These are phyloP conservation scores for Zygotorulaspora florentina DNA, from an alignment of 805 yeast species.

Conservation along the genomic window DNA sequence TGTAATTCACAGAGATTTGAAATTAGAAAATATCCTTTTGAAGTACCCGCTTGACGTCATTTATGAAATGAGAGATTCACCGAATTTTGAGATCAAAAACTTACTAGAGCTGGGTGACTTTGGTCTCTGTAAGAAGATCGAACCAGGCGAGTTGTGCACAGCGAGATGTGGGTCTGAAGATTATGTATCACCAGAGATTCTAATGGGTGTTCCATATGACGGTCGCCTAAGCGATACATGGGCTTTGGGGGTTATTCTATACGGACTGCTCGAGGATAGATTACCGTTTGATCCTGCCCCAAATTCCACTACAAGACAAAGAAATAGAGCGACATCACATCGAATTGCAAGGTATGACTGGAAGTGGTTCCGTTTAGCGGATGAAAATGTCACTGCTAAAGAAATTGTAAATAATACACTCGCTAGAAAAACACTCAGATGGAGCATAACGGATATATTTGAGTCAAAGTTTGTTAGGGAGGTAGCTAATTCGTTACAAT, in stretches of 20 bases:
- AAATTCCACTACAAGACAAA: constrained; percentile 36
- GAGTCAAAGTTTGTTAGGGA: constrained; percentile 22
- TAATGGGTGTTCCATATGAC: constrained; percentile 87
- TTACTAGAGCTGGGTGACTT: constrained; percentile 74
- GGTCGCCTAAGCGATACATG: constrained; percentile 90
- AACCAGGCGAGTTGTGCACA: constrained; percentile 56
- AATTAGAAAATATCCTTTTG: constrained; percentile 76
- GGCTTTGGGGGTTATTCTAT: constrained; percentile 91
- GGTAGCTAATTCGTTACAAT: constrained; percentile 8
- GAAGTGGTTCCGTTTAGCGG: constrained; percentile 63
- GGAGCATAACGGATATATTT: constrained; percentile 26
- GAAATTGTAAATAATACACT: constrained; percentile 30
- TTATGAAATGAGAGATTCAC: constrained; percentile 14
- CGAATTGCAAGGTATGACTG: constrained; percentile 90
- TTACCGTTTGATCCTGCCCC: constrained; percentile 91
- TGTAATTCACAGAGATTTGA: constrained; percentile 87
- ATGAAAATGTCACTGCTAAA: constrained; percentile 30
- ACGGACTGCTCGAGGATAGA: constrained; percentile 76
- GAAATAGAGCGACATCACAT: constrained; percentile 57
- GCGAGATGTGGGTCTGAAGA: constrained; percentile 97
- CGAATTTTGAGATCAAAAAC: constrained; percentile 17
- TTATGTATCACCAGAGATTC: constrained; percentile 89
- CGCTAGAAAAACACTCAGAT: constrained; percentile 31
- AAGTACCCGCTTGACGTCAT: constrained; percentile 38
- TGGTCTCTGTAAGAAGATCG: constrained; percentile 75